Evolutionary conservation across 805 yeast genomes (phyloP).

Genomic region (Citeromyces nyonsensis): DNA sequence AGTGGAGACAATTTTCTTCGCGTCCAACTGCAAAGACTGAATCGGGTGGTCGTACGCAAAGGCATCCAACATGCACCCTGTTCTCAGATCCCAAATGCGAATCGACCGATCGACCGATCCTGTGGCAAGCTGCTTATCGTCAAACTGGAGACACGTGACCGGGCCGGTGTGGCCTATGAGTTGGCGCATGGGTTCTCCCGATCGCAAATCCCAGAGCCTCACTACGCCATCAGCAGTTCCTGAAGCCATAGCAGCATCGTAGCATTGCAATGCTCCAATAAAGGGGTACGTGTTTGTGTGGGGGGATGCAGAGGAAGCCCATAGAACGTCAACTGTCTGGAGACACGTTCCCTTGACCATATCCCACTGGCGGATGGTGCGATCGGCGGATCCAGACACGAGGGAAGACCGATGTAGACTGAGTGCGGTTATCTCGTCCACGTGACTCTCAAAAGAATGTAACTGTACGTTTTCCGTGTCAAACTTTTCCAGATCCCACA

Average conservation of each 20-base stretch:
- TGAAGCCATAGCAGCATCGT: conserved; percentile 64
- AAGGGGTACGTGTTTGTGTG: conserved; percentile 24
- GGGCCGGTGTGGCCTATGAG: conserved; percentile 58
- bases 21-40: conserved; percentile 41
- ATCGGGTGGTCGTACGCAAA: conserved; percentile 46
- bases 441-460: conserved; percentile 43
- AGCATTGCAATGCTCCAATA: conserved; percentile 55
- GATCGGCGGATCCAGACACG: conserved; percentile 57
- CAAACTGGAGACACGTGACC: conserved; percentile 54
- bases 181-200: conserved; percentile 48
- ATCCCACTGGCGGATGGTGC: conserved; percentile 70
- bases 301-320: conserved; percentile 25
- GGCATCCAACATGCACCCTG: conserved; percentile 45
- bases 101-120: conserved; percentile 51
- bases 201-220: conserved; percentile 61
- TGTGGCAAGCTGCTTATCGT: conserved; percentile 44
- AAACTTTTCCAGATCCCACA: conserved; percentile 35
- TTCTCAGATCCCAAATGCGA: conserved; percentile 61
- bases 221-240: conserved; percentile 69
- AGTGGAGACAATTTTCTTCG: conserved; percentile 36
- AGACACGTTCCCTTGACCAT: conserved; percentile 45
- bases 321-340: conserved; percentile 55
- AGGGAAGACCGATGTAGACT: conserved; percentile 35
- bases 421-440: conserved; percentile 51
- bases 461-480: conserved; percentile 18